phyloP scores from a whole-genome alignment of 768 basidiomycete genomes.

The Sistotremastrum niveocremeum region DNA sequence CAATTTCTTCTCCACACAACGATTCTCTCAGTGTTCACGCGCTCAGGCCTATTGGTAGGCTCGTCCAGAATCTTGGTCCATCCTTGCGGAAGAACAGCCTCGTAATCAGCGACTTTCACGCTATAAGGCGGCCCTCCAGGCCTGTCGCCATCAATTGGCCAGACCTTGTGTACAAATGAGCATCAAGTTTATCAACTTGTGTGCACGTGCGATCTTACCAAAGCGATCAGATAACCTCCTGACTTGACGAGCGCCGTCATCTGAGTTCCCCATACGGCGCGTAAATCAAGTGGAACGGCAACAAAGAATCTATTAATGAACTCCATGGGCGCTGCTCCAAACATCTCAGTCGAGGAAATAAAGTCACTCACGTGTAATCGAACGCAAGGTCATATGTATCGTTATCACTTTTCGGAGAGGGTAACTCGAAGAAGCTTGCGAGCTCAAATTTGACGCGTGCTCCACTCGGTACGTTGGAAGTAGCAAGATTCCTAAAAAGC shows the following conservation, averaged over 20 bases:
- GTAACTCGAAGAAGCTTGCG: conserved; percentile 42
- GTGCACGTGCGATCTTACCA: conserved; percentile 16
- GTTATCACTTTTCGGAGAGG: conserved; percentile 8
- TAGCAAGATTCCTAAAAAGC: no score
- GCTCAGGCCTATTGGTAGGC: no score
- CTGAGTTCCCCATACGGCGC: conserved; percentile 43
- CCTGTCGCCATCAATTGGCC: no score
- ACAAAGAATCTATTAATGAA: conserved; percentile 45
- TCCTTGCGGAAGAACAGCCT: no score
- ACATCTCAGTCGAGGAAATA: not conserved
- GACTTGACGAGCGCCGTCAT: conserved; percentile 43
- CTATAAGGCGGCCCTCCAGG: no score
- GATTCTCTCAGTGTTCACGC: no score
- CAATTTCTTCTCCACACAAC: no score
- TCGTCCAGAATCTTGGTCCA: no score
- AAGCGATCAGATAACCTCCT: conserved; percentile 48
- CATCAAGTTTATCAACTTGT: no score
- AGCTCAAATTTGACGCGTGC: conserved; percentile 23
- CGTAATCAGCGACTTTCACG: no score
- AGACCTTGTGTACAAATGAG: no score
- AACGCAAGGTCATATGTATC: conserved; percentile 43
- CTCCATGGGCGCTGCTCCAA: not conserved
- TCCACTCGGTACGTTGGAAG: no score
- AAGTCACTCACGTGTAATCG: conserved; percentile 41
- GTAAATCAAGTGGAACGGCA: conserved; percentile 43